Evolutionary conservation across 2,329 filamentous ascomycete genomes (phyloP), one percentile per base, ranked within the genome.

Genomic region (Curvularia eragrostidis): DNA sequence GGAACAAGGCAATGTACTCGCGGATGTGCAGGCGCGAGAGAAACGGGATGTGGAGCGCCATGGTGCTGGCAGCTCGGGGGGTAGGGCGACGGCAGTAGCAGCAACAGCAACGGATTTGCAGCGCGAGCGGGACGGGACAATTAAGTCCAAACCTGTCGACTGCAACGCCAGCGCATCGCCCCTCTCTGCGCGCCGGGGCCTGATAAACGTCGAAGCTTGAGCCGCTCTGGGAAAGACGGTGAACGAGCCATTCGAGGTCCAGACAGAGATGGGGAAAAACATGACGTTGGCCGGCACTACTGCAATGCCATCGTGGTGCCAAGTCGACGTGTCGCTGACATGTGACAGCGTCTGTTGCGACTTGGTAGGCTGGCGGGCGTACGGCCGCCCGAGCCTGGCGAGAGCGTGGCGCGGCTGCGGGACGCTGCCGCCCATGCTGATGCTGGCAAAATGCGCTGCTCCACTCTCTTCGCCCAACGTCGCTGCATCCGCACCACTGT

Each of bases 1-100:
- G 87, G 46, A 95, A 79, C 42, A 99, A 86, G 38, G 93, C 92
- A 62, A 96, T 79, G 80, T 98, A 98, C 80, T 99, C 93, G 77
- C 85, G 85, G 77, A 80, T 59, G 52, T 80, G 75, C 38, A 89
- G 81, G 60, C 87, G 82, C 48, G 86, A 86, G 64, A 89, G 82
- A 62, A 89, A 83, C 30, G 87, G 87, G 41, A 89, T 82, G 58
- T 83, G 80, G 56, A 84, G 78, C 82, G 72, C 67, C 73, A 76
- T 76, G 24, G 36, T 38, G 39, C 67, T 67, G 69, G 71, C 73
- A 30, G 44, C 30, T 38, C 39, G 42, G 30, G 5, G 8, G 2
- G 32, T 19, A 13, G 38, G 21, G 38, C 42, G 41, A 21, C 44
- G 23, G 28, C 38, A 18, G 38, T 30, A 48, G 28, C 44, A 28